A percentile compares a stretch with the other conserved stretches of the same genome.
These are phyloP conservation scores for Sarocladiaceae sp. DNA, from an alignment of 2,329 filamentous ascomycete species.

Conservation along the genomic window DNA sequence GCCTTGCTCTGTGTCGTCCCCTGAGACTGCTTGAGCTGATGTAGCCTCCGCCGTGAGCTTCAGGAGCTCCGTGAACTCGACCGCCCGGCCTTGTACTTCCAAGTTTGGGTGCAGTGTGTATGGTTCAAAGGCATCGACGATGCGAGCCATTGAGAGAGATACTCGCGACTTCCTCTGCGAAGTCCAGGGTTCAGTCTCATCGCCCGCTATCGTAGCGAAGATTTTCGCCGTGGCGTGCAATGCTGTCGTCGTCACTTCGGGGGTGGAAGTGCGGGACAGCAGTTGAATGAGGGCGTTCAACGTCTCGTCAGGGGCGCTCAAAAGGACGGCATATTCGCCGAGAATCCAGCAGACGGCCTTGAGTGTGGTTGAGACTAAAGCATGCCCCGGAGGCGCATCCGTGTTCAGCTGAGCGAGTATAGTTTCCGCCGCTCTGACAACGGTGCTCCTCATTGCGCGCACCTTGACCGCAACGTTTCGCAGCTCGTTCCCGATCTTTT, in stretches of 20 bases:
- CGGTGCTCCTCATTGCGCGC: constrained; percentile 72
- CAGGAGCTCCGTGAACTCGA: constrained; percentile 87
- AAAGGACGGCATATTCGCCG: constrained; percentile 77
- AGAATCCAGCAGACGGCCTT: constrained; percentile 78
- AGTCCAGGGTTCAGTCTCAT: constrained; percentile 65
- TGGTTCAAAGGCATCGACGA: constrained; percentile 77
- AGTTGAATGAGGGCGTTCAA: constrained; percentile 71
- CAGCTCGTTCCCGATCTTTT: constrained; percentile 77
- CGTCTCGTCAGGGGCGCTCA: constrained; percentile 66
- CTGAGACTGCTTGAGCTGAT: constrained; percentile 58
- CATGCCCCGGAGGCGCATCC: constrained; percentile 50
- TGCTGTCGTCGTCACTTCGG: constrained; percentile 70
- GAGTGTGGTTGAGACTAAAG: constrained; percentile 61
- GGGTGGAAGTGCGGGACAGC: constrained; percentile 50
- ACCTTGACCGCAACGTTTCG: constrained; percentile 92
- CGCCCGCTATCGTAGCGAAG: constrained; percentile 67
- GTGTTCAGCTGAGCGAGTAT: constrained; percentile 57
- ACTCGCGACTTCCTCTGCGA: constrained; percentile 68
- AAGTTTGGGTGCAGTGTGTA: constrained; percentile 78
- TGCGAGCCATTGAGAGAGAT: constrained; percentile 72
- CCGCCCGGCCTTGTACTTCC: constrained; percentile 91
- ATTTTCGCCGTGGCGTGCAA: constrained; percentile 85
- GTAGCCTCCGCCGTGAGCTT: constrained; percentile 81
- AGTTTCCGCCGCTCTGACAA: constrained; percentile 78
- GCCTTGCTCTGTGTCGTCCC: constrained; percentile 53